Evolutionary conservation across 2,329 filamentous ascomycete species (phyloP), one percentile per base, ranked within the genome.

Genomic region (Colletotrichum phormii): DNA sequence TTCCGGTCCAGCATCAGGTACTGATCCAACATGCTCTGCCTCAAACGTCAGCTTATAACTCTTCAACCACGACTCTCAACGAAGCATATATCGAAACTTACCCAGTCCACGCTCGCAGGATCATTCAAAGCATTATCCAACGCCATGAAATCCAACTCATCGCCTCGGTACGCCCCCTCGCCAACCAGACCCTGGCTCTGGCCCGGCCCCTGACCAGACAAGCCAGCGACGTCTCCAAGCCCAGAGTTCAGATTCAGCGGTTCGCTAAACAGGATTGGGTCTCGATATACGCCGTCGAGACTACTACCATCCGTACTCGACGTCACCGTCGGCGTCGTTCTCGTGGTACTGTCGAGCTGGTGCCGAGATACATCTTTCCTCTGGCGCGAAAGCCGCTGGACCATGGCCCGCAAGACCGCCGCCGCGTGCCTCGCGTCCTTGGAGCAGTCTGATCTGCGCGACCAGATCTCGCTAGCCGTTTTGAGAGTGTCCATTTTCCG

Each of bases 401-500:
- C 58, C 80, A 87, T 86, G 9, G 83, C 82, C 8, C 82, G 80
- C 33, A 87, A 81, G 35, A 87, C 80, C 42, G 78, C 80, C 37
- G 83, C 81, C 33, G 84, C 86, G 73, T 86, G 84, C 3, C 79
- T 78, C 3, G 86, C 85, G 46, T 87, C 85, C 58, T 78, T 77
- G 13, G 84, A 86, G 33, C 75, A 74, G 42, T 77, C 75, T 58
- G 82, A 80, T 54, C 83, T 80, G 31, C 81, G 79, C 11, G 80
- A 79, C 86, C 85, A 88, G 72, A 86, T 84, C 68, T 79, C 78
- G 64, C 84, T 81, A n/a, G 82, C 83, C 46, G 79, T 81, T 24
- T 81, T 80, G 18, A 87, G 79, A 31, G 84, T 78, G 35, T 78
- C 77, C 4, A 84, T 72, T 66, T 81, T 84, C 24, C 79, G 76